These are phyloP conservation scores for Diutina scorzettiae DNA, from an alignment of 1,139 yeast species.

Conservation along the genomic window DNA sequence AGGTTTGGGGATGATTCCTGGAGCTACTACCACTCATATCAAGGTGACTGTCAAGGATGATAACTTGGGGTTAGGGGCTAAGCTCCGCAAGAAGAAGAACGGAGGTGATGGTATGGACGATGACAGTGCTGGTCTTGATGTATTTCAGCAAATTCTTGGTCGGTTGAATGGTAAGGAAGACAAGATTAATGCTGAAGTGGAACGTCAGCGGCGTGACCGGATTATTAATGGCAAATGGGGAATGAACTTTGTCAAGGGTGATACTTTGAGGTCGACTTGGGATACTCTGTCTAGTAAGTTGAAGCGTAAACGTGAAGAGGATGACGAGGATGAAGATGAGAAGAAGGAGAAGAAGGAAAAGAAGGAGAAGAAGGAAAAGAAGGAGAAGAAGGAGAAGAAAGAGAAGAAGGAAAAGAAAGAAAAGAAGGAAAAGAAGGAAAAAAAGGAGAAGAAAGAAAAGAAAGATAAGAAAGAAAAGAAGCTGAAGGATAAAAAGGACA, in stretches of 20 bases:
- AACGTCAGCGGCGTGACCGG: slow-evolving; percentile 51
- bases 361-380: slow-evolving; percentile 15
- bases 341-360: slow-evolving; percentile 14
- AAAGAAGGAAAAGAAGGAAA: not conserved
- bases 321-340: slow-evolving; percentile 12
- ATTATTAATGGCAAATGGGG: slow-evolving; percentile 78
- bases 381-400: slow-evolving; percentile 20
- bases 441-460: slow-evolving; percentile 14
- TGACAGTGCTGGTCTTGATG: slow-evolving; percentile 85
- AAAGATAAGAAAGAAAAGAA: slow-evolving; percentile 10
- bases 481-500: slow-evolving; percentile 7
- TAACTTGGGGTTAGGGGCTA: slow-evolving; percentile 79
- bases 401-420: slow-evolving; percentile 1
- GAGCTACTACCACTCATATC: slow-evolving; percentile 64
- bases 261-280: slow-evolving; percentile 74
- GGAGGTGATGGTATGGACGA: slow-evolving; percentile 55
- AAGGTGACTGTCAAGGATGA: slow-evolving; percentile 76
- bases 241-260: slow-evolving; percentile 77
- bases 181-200: slow-evolving; percentile 44
- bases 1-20: slow-evolving; percentile 68
- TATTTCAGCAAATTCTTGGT: slow-evolving; percentile 82
- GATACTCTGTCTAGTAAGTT: slow-evolving; percentile 36
- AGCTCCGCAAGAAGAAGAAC: slow-evolving; percentile 42
- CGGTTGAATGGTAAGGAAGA: slow-evolving; percentile 71
- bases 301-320: slow-evolving; percentile 17